phyloP scores from a whole-genome alignment of 2,329 filamentous ascomycete species.

The Cercospora zeae-maydis region DNA sequence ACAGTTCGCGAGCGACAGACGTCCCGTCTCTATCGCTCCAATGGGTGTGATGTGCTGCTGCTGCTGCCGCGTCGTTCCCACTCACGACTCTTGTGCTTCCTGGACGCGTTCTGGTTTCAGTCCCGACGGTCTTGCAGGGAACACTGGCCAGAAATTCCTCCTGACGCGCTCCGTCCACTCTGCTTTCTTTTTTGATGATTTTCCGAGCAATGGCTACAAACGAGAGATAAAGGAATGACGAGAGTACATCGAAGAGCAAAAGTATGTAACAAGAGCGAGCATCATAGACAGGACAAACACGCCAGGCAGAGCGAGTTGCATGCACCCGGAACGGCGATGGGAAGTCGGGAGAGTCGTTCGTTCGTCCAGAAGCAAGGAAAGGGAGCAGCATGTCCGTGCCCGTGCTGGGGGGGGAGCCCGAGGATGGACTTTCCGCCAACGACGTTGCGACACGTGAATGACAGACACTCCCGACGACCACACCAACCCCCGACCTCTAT shows the following conservation, averaged over 20 bases:
- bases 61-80: not conserved
- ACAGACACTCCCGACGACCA: not conserved
- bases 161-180: constrained; percentile 12
- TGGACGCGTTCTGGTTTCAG: constrained; percentile 9
- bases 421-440: constrained; percentile 3
- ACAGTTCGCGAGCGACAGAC: constrained; percentile 14
- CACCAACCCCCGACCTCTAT: not conserved
- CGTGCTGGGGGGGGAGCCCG: not conserved
- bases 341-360: not conserved
- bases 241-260: constrained; percentile 6
- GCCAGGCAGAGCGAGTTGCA: not conserved
- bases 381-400: not conserved
- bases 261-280: constrained; percentile 4
- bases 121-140: not conserved
- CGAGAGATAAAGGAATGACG: constrained; percentile 16
- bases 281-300: constrained; percentile 7
- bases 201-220: constrained; percentile 13
- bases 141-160: constrained; percentile 3
- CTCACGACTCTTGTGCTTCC: not conserved
- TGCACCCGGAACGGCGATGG: not conserved
- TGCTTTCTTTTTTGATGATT: not conserved
- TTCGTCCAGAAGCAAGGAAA: constrained; percentile 5
- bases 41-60: not conserved
- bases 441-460: constrained; percentile 10
- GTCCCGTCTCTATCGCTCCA: constrained; percentile 14